Evolutionary conservation across 179 eudicot species (phyloP).

Genomic region (Silene coronaria): DNA sequence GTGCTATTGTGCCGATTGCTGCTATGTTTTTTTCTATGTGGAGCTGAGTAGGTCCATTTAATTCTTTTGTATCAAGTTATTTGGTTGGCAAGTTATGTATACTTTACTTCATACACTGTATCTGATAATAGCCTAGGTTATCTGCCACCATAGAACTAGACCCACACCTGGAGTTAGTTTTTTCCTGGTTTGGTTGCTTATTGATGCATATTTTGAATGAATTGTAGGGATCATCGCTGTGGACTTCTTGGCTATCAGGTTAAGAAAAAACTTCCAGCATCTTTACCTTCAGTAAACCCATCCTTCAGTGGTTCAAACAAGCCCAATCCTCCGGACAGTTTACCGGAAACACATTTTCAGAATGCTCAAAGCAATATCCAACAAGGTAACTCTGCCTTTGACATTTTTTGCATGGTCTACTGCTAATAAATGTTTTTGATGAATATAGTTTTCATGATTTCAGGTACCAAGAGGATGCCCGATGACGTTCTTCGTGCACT

Average conservation of each 20-base stretch:
- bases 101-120: not conserved
- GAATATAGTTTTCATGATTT: slow-evolving; percentile 18
- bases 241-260: slow-evolving; percentile 75
- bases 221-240: slow-evolving; percentile 82
- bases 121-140: slow-evolving; percentile 16
- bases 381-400: slow-evolving; percentile 20
- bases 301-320: slow-evolving; percentile 26
- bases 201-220: slow-evolving; percentile 22
- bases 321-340: slow-evolving; percentile 27
- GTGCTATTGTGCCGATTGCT: slow-evolving; percentile 18
- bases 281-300: slow-evolving; percentile 20
- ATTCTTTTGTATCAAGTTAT: not conserved
- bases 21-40: not conserved
- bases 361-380: slow-evolving; percentile 14
- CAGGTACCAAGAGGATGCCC: slow-evolving; percentile 38
- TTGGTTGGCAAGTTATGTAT: not conserved
- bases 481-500: slow-evolving; percentile 28
- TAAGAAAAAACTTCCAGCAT: slow-evolving; percentile 40
- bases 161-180: not conserved
- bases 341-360: slow-evolving; percentile 22
- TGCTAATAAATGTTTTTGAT: not conserved
- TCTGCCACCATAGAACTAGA: slow-evolving; percentile 21
- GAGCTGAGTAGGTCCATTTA: not conserved
- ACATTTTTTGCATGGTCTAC: slow-evolving; percentile 4
- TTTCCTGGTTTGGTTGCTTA: slow-evolving; percentile 9